Conservation (phyloP, 116 monocot species). For the Dioscorea cayenensis region DNA sequence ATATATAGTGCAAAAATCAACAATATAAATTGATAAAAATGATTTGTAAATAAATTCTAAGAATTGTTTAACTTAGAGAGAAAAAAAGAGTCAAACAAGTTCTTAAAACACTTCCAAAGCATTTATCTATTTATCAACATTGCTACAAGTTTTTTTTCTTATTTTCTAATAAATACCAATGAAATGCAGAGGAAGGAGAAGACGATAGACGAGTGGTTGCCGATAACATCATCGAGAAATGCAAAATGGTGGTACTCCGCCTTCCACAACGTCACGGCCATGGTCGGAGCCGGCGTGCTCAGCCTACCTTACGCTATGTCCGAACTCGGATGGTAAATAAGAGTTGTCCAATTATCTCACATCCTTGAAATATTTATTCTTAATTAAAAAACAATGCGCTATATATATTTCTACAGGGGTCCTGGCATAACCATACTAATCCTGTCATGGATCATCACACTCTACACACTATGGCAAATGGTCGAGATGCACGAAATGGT, state of each 20-base stretch:
- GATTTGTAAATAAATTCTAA: too few species aligned
- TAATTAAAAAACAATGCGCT: not conserved
- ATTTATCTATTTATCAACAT: too few species aligned
- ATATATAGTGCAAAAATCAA: too few species aligned
- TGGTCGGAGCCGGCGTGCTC: conserved; percentile 54
- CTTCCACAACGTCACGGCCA: conserved; percentile 54
- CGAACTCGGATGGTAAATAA: conserved; percentile 10
- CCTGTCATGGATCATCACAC: conserved; percentile 43
- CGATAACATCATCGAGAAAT: conserved; percentile 43
- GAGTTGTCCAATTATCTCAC: not conserved
- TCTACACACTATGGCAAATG: conserved; percentile 49
- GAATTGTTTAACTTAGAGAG: too few species aligned
- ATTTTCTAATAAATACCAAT: not conserved
- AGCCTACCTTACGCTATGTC: conserved; percentile 40
- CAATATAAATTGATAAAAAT: too few species aligned
- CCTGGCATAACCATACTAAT: conserved; percentile 28
- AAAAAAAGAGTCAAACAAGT: too few species aligned
- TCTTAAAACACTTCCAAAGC: too few species aligned
- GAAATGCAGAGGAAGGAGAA: not conserved
- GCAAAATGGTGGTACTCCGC: conserved; percentile 71
- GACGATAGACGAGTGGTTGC: conserved; percentile 52
- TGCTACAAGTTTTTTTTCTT: too few species aligned
- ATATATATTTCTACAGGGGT: conserved; percentile 13
- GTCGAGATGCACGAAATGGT: conserved; percentile 56
- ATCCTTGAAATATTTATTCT: not conserved